These are phyloP conservation scores for Zygosaccharomyces gambellarensis DNA, from an alignment of 805 yeast genomes.

Conservation along the genomic window DNA sequence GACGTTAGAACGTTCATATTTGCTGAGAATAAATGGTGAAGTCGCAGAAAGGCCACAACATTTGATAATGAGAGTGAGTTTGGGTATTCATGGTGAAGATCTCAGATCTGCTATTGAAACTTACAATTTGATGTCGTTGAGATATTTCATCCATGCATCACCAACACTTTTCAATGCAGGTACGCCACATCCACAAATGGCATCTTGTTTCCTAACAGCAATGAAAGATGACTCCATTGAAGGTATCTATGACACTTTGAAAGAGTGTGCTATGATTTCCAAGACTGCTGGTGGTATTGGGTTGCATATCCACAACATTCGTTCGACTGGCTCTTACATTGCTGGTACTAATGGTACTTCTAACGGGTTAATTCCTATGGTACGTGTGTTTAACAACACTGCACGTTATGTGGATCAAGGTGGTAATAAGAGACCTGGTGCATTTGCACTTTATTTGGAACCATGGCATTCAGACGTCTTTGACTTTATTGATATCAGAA, in stretches of 20 bases:
- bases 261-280: slow-evolving; percentile 82
- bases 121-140: slow-evolving; percentile 78
- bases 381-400: slow-evolving; percentile 87
- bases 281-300: slow-evolving; percentile 96
- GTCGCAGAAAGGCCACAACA: slow-evolving; percentile 92
- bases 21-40: slow-evolving; percentile 56
- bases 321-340: slow-evolving; percentile 79
- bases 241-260: slow-evolving; percentile 83
- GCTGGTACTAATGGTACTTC: slow-evolving; percentile 90
- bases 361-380: slow-evolving; percentile 88
- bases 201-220: slow-evolving; percentile 88
- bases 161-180: slow-evolving; percentile 94
- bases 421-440: slow-evolving; percentile 96
- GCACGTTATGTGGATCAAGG: slow-evolving; percentile 98
- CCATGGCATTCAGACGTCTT: slow-evolving; percentile 95
- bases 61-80: slow-evolving; percentile 82
- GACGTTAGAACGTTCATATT: slow-evolving; percentile 84
- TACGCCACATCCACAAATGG: slow-evolving; percentile 71
- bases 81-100: slow-evolving; percentile 79
- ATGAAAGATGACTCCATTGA: slow-evolving; percentile 93
- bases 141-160: slow-evolving; percentile 86
- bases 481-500: slow-evolving; percentile 77
- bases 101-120: slow-evolving; percentile 69
- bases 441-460: slow-evolving; percentile 85
- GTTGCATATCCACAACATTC: slow-evolving; percentile 74